Evolutionary conservation across 805 yeast genomes (phyloP), one percentile per base, ranked within the genome.

Genomic region (Candida michaelii): DNA sequence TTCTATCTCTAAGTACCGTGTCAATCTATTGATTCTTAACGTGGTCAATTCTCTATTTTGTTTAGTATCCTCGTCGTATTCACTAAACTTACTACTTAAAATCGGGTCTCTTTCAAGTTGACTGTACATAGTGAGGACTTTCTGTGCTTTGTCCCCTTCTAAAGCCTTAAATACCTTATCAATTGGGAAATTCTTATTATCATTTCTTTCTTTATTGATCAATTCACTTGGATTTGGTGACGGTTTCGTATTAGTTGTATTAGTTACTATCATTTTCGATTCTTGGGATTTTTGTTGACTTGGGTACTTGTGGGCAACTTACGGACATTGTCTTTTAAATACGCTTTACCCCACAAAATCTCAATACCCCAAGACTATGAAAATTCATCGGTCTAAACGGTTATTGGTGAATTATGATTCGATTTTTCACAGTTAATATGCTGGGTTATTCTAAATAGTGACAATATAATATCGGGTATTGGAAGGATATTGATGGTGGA

Each of bases 101-200:
- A 66, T 51, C 0, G 72, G 69, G 50, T 69, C 73, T 32, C 73
- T 50, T 52, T 69, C 74, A 46, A 69, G 53, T 21, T 60, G 54
- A 52, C 58, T 61, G 53, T 57, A 60, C 35, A 69, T 53, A 18
- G 52, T 51, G 40, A 60, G 46, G 32, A 65, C 50, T 44, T 57
- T 47, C 33, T 48, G 43, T 4, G 72, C 61, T 42, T 64, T 65
- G 11, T 61, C 50, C 12, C 73, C 73, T 46, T 68, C 74, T 44
- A 68, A 52, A 41, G 66, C 59, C 34, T 55, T 47, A 50, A 65
- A 66, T 68, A 68, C 65, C 38, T 61, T 58, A 12, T 41, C 43
- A 8, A 62, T 59, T 35, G 61, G 61, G 37, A 63, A 63, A 19
- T 45, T 43, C 2, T 23, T n/a, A 8, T 30, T 21, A 14, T 43